Evolutionary conservation across 2,329 filamentous ascomycete species (phyloP).

Genomic region (Grosmannia clavigera): DNA sequence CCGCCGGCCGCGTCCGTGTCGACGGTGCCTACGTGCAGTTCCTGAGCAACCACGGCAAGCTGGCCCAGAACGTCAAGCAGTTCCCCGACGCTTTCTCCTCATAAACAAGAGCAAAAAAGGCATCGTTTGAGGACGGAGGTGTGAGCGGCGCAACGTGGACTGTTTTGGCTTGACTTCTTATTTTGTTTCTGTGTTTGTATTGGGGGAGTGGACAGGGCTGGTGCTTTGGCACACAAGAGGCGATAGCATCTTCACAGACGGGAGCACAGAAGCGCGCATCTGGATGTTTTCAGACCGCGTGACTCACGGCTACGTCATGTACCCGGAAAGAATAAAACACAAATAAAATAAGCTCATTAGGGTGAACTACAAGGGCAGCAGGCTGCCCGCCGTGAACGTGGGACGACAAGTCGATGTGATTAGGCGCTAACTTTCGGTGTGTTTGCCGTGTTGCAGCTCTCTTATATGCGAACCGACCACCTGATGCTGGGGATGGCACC

Average conservation of each 20-base stretch:
- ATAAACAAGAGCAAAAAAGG: slow-evolving; percentile 21
- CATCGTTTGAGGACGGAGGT: slow-evolving; percentile 12
- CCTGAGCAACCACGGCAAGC: slow-evolving; percentile 81
- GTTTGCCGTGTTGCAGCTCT: too few species aligned
- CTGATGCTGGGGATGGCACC: too few species aligned
- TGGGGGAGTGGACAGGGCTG: not conserved
- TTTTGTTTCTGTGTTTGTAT: slow-evolving; percentile 14
- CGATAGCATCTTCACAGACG: not conserved
- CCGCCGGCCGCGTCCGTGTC: slow-evolving; percentile 84
- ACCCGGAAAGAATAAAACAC: not conserved
- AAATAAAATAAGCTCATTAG: not conserved
- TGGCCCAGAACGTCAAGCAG: slow-evolving; percentile 78
- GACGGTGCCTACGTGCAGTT: slow-evolving; percentile 99
- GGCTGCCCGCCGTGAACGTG: not conserved
- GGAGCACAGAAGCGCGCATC: not conserved
- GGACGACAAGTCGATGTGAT: not conserved
- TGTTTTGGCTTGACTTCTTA: slow-evolving; percentile 13
- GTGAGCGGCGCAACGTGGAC: slow-evolving; percentile 16
- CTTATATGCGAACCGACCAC: too few species aligned
- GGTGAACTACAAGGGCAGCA: too few species aligned
- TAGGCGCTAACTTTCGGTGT: too few species aligned
- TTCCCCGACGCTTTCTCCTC: slow-evolving; percentile 84
- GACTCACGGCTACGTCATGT: not conserved
- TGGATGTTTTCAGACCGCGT: not conserved
- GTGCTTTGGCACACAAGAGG: not conserved